A percentile compares a stretch with the other conserved stretches of the same genome.
These are phyloP conservation scores for Helichrysum umbraculigerum DNA, from an alignment of 129 eudicot species.

Conservation along the genomic window DNA sequence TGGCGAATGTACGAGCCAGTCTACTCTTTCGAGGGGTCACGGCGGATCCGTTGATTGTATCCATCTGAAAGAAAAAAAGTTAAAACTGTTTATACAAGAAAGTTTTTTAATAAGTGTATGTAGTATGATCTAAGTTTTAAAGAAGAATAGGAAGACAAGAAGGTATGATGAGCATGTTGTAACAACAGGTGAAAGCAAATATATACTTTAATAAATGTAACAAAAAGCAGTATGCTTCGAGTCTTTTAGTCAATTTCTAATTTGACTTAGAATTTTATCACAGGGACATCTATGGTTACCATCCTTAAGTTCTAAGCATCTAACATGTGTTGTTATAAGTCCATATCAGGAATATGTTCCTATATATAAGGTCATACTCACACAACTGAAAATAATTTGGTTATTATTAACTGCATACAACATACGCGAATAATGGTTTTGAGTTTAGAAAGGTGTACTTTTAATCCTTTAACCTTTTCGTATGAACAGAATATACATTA, in stretches of 20 bases:
- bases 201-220: neutral
- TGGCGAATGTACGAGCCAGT: conserved; percentile 65
- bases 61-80: conserved; percentile 66
- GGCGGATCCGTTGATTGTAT: conserved; percentile 37
- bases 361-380: conserved; percentile 4
- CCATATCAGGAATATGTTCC: conserved; percentile 24
- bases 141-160: conserved; percentile 28
- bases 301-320: neutral
- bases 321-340: conserved; percentile 9
- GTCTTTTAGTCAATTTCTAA: conserved; percentile 18
- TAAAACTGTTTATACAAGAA: neutral
- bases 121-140: neutral
- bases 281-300: conserved; percentile 3
- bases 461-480: no score
- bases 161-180: conserved; percentile 37
- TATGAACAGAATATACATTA: no score
- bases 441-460: no score
- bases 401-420: neutral
- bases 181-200: conserved; percentile 38
- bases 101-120: conserved; percentile 5
- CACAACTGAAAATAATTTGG: conserved; percentile 28
- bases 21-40: conserved; percentile 56
- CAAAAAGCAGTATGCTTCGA: conserved; percentile 45
- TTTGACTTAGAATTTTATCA: neutral
- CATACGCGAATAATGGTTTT: neutral